Percentiles rank a stretch among this genome's conserved stretches.
Conservation (phyloP, 2,329 filamentous ascomycete species). For the Chrysoporthe puriensis region DNA sequence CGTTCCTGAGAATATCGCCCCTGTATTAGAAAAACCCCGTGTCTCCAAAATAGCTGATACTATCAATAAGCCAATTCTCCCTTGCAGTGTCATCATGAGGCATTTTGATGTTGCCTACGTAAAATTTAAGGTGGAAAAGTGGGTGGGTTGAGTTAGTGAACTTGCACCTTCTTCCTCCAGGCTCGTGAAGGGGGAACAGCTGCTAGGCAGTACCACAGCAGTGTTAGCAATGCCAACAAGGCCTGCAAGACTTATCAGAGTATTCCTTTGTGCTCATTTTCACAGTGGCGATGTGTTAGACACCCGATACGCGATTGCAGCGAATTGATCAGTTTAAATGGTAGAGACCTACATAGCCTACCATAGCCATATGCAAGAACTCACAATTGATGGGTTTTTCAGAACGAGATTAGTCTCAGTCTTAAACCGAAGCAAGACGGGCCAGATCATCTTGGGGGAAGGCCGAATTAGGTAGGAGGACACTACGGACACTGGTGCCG, state of each 20-base stretch:
- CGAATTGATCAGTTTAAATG: background rate
- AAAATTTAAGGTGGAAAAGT: background rate
- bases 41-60: background rate
- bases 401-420: conserved; percentile 1
- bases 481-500: background rate
- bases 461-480: conserved; percentile 27
- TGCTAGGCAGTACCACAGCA: background rate
- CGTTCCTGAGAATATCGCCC: background rate
- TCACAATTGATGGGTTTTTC: background rate
- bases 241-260: background rate
- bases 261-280: background rate
- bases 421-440: conserved; percentile 18
- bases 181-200: too few relatives aligned
- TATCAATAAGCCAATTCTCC: background rate
- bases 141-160: background rate
- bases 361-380: background rate
- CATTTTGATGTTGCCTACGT: background rate
- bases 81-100: background rate
- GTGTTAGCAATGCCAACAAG: background rate
- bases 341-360: background rate
- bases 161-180: too few relatives aligned
- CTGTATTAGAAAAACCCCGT: too few relatives aligned
- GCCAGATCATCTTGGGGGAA: conserved; percentile 1
- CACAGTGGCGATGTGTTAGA: background rate
- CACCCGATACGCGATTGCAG: background rate